Evolutionary conservation across 495 filamentous ascomycete genomes (phyloP).

Genomic region (Podospora bellae-mahoneyi): DNA sequence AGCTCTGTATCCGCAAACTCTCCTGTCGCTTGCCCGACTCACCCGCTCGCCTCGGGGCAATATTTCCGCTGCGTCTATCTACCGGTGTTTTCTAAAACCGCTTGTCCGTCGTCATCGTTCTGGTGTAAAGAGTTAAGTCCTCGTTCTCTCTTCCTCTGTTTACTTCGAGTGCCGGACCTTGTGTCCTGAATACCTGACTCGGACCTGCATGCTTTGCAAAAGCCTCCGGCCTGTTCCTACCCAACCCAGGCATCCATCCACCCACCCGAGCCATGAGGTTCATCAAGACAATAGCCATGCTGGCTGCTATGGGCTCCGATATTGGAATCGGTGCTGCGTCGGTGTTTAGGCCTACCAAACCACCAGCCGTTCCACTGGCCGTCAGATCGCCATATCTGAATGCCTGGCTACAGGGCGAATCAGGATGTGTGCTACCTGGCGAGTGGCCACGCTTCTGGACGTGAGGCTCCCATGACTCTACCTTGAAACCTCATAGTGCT

Average conservation of each 20-base stretch:
- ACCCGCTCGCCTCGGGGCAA: no score
- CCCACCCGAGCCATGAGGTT: conserved; percentile 11
- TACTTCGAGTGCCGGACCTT: background rate
- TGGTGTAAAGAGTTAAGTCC: background rate
- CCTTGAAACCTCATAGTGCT: conserved; percentile 14
- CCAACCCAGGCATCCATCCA: background rate
- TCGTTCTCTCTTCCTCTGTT: background rate
- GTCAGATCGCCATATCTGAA: conserved; percentile 35
- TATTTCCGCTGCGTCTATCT: no score
- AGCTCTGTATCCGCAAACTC: no score
- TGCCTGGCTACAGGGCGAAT: conserved; percentile 31
- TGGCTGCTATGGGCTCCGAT: conserved; percentile 15
- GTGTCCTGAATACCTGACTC: background rate
- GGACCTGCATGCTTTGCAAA: background rate
- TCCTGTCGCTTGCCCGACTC: no score
- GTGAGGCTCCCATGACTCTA: conserved; percentile 17
- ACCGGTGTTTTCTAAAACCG: no score
- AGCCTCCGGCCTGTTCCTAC: no score
- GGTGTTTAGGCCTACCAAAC: conserved; percentile 22
- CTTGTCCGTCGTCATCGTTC: no score
- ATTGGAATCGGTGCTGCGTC: conserved; percentile 14
- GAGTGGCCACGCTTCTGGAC: conserved; percentile 32
- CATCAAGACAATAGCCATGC: conserved; percentile 13
- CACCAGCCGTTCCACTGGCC: conserved; percentile 29
- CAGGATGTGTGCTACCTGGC: conserved; percentile 26